Evolutionary conservation across 352 stramenopile genomes (phyloP), one percentile per base, ranked within the genome.

Genomic region (Phytophthora chlamydospora): DNA sequence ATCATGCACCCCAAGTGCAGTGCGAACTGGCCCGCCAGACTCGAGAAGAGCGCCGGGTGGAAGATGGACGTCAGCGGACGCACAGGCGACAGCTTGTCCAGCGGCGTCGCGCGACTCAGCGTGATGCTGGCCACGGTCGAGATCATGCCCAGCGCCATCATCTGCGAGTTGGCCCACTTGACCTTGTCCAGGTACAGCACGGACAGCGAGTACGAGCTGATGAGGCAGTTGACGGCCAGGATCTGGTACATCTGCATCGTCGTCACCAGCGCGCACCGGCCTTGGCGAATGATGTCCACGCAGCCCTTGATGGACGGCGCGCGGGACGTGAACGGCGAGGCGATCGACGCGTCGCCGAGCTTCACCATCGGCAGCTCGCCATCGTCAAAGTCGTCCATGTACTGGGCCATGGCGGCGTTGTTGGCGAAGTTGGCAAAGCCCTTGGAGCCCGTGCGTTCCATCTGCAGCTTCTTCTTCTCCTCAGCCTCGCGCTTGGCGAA

Each of bases 191-290:
- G 75, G 71, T 99, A 99, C 17, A 99, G 78, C 66, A 97, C 97
- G 8, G 94, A 99, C n/a, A 99, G 83, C 58, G 98, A 98, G 75
- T 99, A 98, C 48, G 97, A 98, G 73, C 91, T 98, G 47, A 98
- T 98, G 4, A 99, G 78, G 71, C 97, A 99, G 78, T 99, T 99
- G 0, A 99, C 87, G 17, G 96, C 97, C 44, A 99, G 75, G 62
- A 99, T 99, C 76, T 99, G 96, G 76, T 99, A 98, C 85, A 98
- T 97, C 80, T 99, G 97, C 69, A 99, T 96, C 42, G 98, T 99
- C 14, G 96, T 99, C 12, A 99, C 97, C n/a, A 99, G 80, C 29
- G 98, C 99, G 58, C 98, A 99, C 36, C 98, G 88, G 8, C 98
- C 98, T 63, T 99, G 97, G 32, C 97, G 93, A 57, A 99, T 91